phyloP scores from a whole-genome alignment of 2,329 filamentous ascomycete species.

The Bipolaris bicolor region DNA sequence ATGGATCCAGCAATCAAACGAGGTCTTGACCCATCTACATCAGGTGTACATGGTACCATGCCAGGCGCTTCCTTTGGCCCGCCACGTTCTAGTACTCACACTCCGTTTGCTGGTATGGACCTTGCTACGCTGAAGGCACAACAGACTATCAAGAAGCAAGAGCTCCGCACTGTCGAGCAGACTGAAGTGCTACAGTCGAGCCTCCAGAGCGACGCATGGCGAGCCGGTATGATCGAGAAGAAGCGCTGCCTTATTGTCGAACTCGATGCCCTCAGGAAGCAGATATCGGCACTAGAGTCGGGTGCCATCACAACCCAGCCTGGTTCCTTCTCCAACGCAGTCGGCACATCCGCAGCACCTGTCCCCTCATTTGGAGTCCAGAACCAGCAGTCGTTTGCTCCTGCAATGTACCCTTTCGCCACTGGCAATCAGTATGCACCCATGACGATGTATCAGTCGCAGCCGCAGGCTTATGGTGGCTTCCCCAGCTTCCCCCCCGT shows the following conservation, averaged over 20 bases:
- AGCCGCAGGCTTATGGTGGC: slow-evolving; percentile 24
- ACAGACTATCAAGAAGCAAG: slow-evolving; percentile 41
- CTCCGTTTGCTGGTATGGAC: slow-evolving; percentile 33
- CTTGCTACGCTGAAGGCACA: slow-evolving; percentile 36
- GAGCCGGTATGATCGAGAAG: slow-evolving; percentile 42
- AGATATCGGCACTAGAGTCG: slow-evolving; percentile 38
- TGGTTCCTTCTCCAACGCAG: slow-evolving; percentile 16
- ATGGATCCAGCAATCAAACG: slow-evolving; percentile 27
- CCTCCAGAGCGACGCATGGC: slow-evolving; percentile 43
- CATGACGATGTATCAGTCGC: slow-evolving; percentile 38
- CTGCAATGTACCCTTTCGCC: slow-evolving; percentile 33
- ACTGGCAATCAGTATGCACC: slow-evolving; percentile 29
- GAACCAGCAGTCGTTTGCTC: slow-evolving; percentile 34
- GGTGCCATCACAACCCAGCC: slow-evolving; percentile 18
- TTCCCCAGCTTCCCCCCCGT: slow-evolving; percentile 25
- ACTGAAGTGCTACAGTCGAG: slow-evolving; percentile 44
- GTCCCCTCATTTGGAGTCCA: slow-evolving; percentile 31
- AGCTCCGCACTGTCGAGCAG: slow-evolving; percentile 46
- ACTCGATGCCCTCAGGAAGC: slow-evolving; percentile 45
- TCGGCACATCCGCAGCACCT: slow-evolving; percentile 14
- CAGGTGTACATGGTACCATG: slow-evolving; percentile 20
- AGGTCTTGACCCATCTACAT: slow-evolving; percentile 11
- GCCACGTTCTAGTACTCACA: slow-evolving; percentile 26
- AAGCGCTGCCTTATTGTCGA: slow-evolving; percentile 46
- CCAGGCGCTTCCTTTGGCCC: slow-evolving; percentile 19